Conservation (phyloP, 2,329 filamentous ascomycete species). For the Aspergillus sp. region DNA sequence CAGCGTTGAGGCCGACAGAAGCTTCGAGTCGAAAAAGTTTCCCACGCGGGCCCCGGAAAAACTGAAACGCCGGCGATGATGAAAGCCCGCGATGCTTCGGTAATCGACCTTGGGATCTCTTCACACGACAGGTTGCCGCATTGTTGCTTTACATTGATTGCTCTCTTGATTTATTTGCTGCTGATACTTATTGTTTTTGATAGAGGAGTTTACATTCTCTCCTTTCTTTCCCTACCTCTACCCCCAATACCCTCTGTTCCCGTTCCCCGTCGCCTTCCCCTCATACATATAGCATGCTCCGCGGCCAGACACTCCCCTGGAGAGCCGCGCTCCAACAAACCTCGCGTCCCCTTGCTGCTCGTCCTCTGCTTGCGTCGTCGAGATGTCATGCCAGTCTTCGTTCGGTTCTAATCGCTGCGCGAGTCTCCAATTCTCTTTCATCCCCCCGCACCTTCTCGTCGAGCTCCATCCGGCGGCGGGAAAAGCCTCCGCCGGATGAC, state of each 20-base stretch:
- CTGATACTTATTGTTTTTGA: background rate
- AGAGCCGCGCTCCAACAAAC: constrained; percentile 52
- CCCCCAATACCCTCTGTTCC: constrained; percentile 4
- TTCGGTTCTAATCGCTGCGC: constrained; percentile 20
- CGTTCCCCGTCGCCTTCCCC: background rate
- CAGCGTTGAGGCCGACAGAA: constrained; percentile 12
- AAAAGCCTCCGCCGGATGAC: constrained; percentile 46
- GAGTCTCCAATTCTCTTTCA: constrained; percentile 18
- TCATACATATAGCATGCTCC: constrained; percentile 50
- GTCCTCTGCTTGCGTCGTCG: constrained; percentile 24
- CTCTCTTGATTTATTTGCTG: background rate
- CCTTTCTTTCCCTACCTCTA: constrained; percentile 1
- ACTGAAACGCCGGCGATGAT: constrained; percentile 24
- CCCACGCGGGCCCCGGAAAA: constrained; percentile 13
- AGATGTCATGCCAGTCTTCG: constrained; percentile 26
- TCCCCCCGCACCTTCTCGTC: constrained; percentile 38
- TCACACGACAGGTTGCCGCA: constrained; percentile 3
- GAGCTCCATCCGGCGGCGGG: constrained; percentile 47
- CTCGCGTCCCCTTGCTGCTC: constrained; percentile 33
- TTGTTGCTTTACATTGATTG: background rate
- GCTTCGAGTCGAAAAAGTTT: constrained; percentile 33
- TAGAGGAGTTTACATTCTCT: background rate
- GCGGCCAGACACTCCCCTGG: constrained; percentile 60
- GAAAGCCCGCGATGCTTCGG: constrained; percentile 25
- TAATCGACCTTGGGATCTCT: constrained; percentile 16